These are phyloP conservation scores for Hamamelis virginiana DNA, from an alignment of 164 flowering plant genomes.

Conservation along the genomic window DNA sequence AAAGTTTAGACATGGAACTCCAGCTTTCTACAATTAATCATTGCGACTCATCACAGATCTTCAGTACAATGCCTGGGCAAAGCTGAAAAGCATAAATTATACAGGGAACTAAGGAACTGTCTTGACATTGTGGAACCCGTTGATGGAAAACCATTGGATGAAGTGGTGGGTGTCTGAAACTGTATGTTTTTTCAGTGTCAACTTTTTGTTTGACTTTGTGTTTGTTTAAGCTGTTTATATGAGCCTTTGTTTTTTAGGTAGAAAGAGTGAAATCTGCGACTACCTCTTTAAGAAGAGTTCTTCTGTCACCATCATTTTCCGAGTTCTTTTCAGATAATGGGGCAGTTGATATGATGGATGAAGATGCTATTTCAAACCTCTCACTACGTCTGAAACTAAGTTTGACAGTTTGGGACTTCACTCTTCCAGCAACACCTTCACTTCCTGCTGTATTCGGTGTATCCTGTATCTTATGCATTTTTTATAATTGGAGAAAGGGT, in stretches of 20 bases:
- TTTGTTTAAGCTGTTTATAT: conserved; percentile 16
- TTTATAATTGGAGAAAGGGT: not conserved
- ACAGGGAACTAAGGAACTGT: conserved; percentile 58
- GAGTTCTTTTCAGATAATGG: conserved; percentile 70
- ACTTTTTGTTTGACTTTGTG: not conserved
- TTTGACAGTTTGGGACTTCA: conserved; percentile 91
- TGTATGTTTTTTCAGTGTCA: not conserved
- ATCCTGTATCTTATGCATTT: conserved; percentile 47
- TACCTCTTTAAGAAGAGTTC: conserved; percentile 60
- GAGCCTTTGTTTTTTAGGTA: conserved; percentile 47
- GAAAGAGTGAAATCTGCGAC: conserved; percentile 67
- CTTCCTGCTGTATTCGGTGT: conserved; percentile 98
- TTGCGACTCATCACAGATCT: conserved; percentile 45
- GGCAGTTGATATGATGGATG: conserved; percentile 83
- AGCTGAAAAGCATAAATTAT: conserved; percentile 62
- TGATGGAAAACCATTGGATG: conserved; percentile 56
- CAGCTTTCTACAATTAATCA: conserved; percentile 12
- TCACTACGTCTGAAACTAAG: conserved; percentile 70
- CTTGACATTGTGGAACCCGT: conserved; percentile 62
- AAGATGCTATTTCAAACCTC: conserved; percentile 66
- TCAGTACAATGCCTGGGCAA: conserved; percentile 42
- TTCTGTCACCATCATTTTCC: conserved; percentile 64
- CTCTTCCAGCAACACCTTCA: conserved; percentile 85
- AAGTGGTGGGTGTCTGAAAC: conserved; percentile 51
- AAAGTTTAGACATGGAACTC: not conserved